Percentiles rank a stretch among this genome's conserved stretches.
These are phyloP conservation scores for Helianthus annuus DNA, from an alignment of 129 eudicot genomes.

Conservation along the genomic window DNA sequence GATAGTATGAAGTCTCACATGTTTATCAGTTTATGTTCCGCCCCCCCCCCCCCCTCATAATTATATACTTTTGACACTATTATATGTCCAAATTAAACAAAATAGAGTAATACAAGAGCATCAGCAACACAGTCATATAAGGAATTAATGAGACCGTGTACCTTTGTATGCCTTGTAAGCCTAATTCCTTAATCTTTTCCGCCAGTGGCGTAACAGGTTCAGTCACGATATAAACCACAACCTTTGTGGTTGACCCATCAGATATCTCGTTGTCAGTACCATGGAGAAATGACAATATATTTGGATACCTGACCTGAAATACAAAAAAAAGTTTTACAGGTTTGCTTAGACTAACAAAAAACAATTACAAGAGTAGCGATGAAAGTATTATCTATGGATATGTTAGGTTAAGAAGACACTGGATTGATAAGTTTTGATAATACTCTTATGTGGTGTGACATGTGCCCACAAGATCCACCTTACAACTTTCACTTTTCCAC, in stretches of 20 bases:
- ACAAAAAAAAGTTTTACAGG: conserved; percentile 13
- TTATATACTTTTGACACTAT: not conserved
- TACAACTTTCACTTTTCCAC: too few species aligned
- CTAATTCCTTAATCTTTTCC: conserved; percentile 90
- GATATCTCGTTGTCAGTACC: conserved; percentile 82
- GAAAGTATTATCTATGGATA: not conserved
- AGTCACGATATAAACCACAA: conserved; percentile 84
- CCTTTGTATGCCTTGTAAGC: conserved; percentile 87
- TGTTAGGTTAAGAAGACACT: not conserved
- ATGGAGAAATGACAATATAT: conserved; percentile 86
- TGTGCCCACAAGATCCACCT: too few species aligned
- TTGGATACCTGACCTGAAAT: conserved; percentile 97
- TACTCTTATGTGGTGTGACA: too few species aligned
- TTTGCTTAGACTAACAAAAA: conserved; percentile 2
- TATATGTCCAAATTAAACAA: not conserved
- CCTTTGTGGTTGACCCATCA: conserved; percentile 80
- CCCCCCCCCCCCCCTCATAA: not conserved
- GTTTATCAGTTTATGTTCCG: too few species aligned
- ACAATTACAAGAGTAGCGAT: conserved; percentile 1
- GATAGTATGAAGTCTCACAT: not conserved
- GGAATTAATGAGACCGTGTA: conserved; percentile 31
- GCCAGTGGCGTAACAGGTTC: conserved; percentile 97
- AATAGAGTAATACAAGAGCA: conserved; percentile 4
- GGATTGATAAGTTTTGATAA: too few species aligned
- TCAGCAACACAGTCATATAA: too few species aligned